These are phyloP conservation scores for Neopestalotiopsis clavispora DNA, from an alignment of 2,329 filamentous ascomycete species.

Conservation along the genomic window DNA sequence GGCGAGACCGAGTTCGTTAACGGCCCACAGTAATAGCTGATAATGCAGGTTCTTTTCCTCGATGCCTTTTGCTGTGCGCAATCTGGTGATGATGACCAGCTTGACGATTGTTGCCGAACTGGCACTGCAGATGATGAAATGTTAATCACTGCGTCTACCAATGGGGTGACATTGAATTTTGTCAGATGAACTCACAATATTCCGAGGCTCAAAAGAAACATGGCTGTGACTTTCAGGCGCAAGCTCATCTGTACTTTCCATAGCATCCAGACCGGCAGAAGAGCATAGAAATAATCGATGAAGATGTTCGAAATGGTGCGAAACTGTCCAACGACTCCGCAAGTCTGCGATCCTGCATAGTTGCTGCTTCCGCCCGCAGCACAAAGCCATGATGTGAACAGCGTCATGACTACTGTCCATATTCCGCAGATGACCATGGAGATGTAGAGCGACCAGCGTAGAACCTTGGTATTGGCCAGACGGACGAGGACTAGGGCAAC, in stretches of 20 bases:
- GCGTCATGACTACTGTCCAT: constrained; percentile 37
- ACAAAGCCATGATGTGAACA: constrained; percentile 37
- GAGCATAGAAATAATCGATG: constrained; percentile 40
- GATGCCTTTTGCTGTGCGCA: constrained; percentile 27
- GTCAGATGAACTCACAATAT: constrained; percentile 31
- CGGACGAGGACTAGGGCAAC: constrained; percentile 39
- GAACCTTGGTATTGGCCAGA: constrained; percentile 27
- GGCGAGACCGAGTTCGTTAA: constrained; percentile 36
- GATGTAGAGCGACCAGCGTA: constrained; percentile 29
- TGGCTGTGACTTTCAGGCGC: constrained; percentile 32
- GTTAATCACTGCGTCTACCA: not conserved
- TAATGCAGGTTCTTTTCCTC: constrained; percentile 32
- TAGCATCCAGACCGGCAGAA: constrained; percentile 35
- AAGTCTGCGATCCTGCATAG: constrained; percentile 33
- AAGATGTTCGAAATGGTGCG: constrained; percentile 39
- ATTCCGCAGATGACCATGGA: constrained; percentile 33
- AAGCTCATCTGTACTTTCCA: constrained; percentile 32
- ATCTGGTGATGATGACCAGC: constrained; percentile 34
- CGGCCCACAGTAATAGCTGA: constrained; percentile 37
- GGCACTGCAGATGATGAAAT: constrained; percentile 27
- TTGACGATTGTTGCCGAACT: constrained; percentile 40
- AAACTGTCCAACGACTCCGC: constrained; percentile 35
- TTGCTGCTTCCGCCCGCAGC: constrained; percentile 32
- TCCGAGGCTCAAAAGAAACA: constrained; percentile 36
- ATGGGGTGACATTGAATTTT: not conserved